Conservation (phyloP, 2,329 filamentous ascomycete species). For the Ophiostoma angusticollis region DNA sequence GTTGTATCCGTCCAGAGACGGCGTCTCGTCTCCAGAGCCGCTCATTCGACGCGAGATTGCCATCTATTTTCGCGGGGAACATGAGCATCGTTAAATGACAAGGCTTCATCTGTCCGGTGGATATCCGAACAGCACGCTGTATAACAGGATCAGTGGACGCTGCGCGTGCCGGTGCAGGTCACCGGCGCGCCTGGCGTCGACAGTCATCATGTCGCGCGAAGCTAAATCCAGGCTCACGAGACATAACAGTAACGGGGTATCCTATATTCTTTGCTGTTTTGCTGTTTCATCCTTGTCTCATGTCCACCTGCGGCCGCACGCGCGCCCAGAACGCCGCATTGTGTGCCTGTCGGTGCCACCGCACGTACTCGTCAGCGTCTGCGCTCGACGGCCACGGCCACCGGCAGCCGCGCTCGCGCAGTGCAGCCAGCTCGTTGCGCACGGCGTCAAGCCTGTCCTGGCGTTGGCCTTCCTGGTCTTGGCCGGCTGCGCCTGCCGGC, state of each 20-base stretch:
- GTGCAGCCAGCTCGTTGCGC: slow-evolving; percentile 16
- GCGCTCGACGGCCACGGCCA: slow-evolving; percentile 27
- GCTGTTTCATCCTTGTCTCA: neutral
- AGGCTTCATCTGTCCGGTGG: no score
- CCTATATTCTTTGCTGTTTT: neutral
- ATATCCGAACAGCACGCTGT: no score
- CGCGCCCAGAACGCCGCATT: slow-evolving; percentile 11
- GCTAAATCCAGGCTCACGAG: slow-evolving; percentile 17
- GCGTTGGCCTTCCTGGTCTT: slow-evolving; percentile 13
- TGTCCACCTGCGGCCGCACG: slow-evolving; percentile 8
- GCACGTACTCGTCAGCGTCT: slow-evolving; percentile 20
- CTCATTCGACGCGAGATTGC: no score
- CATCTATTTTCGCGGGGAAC: no score
- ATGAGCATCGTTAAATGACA: no score
- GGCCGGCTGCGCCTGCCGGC: slow-evolving; percentile 21
- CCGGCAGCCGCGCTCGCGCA: slow-evolving; percentile 16
- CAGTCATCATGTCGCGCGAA: slow-evolving; percentile 22
- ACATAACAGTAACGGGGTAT: no score
- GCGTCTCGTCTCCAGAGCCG: no score
- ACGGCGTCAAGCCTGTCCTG: slow-evolving; percentile 20
- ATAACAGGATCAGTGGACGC: slow-evolving; percentile 48
- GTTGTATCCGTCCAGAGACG: no score
- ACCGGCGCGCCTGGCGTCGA: slow-evolving; percentile 43
- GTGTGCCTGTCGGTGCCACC: slow-evolving; percentile 10
- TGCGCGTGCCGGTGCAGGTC: slow-evolving; percentile 54